Evolutionary conservation across 2,329 filamentous ascomycete genomes (phyloP).

Genomic region (Verticillium nubilum): DNA sequence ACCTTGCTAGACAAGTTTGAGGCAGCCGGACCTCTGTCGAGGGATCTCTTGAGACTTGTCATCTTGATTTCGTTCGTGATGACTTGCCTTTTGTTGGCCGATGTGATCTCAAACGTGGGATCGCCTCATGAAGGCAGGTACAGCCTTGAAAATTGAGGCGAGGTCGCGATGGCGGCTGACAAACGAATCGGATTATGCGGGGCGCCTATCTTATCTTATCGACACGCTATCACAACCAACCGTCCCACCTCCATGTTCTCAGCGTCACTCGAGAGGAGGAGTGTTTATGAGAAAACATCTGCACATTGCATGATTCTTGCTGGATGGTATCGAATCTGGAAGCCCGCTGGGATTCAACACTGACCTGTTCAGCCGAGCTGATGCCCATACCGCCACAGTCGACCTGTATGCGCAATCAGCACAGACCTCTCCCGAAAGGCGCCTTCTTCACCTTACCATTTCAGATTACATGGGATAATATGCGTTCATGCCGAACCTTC

Average conservation of each 20-base stretch:
- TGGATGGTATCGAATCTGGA: neutral
- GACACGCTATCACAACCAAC: neutral
- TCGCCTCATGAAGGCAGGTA: neutral
- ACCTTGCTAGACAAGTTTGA: slow-evolving; percentile 90
- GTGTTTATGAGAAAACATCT: neutral
- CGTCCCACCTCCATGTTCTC: neutral
- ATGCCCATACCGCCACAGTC: too few species aligned
- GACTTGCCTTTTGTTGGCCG: neutral
- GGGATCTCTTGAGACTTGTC: slow-evolving; percentile 60
- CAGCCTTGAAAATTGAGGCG: neutral
- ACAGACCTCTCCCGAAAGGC: neutral
- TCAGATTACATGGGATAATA: neutral
- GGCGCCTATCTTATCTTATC: neutral
- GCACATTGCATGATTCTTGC: neutral
- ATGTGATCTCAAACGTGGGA: neutral
- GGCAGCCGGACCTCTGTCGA: slow-evolving; percentile 47
- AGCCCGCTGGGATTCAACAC: too few species aligned
- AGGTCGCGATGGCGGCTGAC: neutral
- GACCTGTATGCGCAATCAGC: too few species aligned
- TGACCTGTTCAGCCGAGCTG: too few species aligned
- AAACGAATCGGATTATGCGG: neutral
- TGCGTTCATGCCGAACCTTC: neutral
- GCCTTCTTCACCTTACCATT: neutral
- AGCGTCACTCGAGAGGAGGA: too few species aligned
- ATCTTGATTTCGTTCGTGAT: slow-evolving; percentile 32